A percentile compares a stretch with the other conserved stretches of the same genome.
Evolutionary conservation across 805 yeast species (phyloP).

Genomic region (Kazachstania bromeliacearum): DNA sequence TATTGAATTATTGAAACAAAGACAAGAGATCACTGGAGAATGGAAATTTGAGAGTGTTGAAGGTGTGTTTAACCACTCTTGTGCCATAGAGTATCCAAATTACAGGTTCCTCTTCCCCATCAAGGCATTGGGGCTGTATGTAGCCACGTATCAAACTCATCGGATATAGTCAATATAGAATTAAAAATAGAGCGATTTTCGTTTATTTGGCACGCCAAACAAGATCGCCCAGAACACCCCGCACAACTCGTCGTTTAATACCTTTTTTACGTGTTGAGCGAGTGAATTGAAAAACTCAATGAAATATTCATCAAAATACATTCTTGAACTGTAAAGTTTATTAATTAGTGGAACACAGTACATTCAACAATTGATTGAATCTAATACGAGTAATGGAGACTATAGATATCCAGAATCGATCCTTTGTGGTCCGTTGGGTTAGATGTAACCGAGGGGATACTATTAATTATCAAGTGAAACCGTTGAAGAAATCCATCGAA

Average conservation of each 20-base stretch:
- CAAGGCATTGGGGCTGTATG: slow-evolving; percentile 80
- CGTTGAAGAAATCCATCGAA: slow-evolving; percentile 54
- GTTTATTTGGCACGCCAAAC: too few relatives aligned
- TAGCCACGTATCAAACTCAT: slow-evolving; percentile 7
- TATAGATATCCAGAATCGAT: slow-evolving; percentile 80
- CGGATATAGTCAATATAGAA: slow-evolving; percentile 3
- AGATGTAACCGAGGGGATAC: slow-evolving; percentile 57
- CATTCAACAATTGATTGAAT: too few relatives aligned
- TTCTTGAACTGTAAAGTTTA: too few relatives aligned
- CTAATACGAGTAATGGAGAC: slow-evolving; percentile 85
- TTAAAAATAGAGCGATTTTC: not conserved
- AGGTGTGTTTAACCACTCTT: slow-evolving; percentile 91
- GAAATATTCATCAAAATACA: too few relatives aligned
- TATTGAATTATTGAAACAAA: slow-evolving; percentile 46
- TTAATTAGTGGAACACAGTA: too few relatives aligned
- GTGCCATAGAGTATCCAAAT: slow-evolving; percentile 94
- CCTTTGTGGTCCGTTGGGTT: slow-evolving; percentile 88
- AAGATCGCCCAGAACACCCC: too few relatives aligned
- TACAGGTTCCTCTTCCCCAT: slow-evolving; percentile 84
- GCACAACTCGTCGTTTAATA: too few relatives aligned
- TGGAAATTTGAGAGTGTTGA: slow-evolving; percentile 80
- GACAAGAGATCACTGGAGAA: slow-evolving; percentile 71
- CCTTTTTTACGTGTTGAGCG: too few relatives aligned
- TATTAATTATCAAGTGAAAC: slow-evolving; percentile 75
- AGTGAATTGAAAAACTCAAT: too few relatives aligned